Evolutionary conservation across 208 protist genomes (phyloP).

Genomic region (Crithidia acanthocephali): DNA sequence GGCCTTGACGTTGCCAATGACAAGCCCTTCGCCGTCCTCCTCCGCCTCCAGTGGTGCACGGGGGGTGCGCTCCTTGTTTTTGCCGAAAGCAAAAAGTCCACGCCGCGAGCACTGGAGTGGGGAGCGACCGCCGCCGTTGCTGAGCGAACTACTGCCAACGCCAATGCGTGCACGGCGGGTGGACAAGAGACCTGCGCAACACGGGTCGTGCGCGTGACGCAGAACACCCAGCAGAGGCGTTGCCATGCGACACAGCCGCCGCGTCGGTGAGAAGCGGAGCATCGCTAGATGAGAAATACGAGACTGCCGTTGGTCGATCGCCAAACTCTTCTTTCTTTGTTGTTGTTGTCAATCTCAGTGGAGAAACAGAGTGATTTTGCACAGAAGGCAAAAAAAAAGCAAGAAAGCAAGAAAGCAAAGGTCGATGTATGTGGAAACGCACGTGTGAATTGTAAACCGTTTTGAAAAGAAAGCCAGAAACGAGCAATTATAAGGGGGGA

Average conservation of each 20-base stretch:
- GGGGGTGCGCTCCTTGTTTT: background rate
- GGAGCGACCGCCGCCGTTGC: background rate
- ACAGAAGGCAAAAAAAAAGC: too few relatives aligned
- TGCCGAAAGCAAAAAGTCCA: background rate
- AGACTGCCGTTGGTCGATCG: too few relatives aligned
- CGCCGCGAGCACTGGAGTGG: background rate
- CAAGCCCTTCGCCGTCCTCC: background rate
- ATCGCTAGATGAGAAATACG: background rate
- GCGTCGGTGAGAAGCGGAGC: background rate
- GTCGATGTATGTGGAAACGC: too few relatives aligned
- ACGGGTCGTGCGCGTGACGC: background rate
- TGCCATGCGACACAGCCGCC: background rate
- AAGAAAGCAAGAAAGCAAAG: too few relatives aligned
- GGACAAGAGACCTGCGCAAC: background rate
- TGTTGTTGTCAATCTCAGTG: too few relatives aligned
- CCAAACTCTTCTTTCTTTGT: too few relatives aligned
- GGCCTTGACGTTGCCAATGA: conserved; percentile 14
- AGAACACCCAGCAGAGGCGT: background rate
- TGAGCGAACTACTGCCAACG: background rate
- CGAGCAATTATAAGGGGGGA: too few relatives aligned
- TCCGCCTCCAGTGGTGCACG: conserved; percentile 9
- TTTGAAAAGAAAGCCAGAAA: too few relatives aligned
- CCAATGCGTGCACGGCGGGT: background rate
- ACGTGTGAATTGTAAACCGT: too few relatives aligned
- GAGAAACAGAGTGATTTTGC: too few relatives aligned